Percentiles rank a stretch among this genome's conserved stretches.
These are phyloP conservation scores for Fusarium sp. DNA, from an alignment of 2,329 filamentous ascomycete species.

Conservation along the genomic window DNA sequence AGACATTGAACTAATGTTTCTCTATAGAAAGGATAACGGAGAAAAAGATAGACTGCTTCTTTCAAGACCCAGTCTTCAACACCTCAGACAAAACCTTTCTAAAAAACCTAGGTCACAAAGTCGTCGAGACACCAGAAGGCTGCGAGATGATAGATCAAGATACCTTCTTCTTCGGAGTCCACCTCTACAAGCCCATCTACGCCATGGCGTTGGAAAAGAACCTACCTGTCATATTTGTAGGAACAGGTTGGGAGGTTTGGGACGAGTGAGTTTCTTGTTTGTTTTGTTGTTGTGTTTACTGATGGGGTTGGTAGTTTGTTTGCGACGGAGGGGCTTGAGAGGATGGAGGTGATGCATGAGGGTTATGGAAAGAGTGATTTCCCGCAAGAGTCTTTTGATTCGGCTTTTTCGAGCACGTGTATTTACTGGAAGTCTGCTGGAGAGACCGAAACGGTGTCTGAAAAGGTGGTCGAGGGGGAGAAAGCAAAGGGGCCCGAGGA, in stretches of 20 bases:
- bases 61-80: conserved; percentile 64
- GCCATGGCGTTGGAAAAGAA: conserved; percentile 55
- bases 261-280: conserved; percentile 52
- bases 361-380: conserved; percentile 30
- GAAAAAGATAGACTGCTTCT: conserved; percentile 53
- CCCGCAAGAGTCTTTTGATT: conserved; percentile 34
- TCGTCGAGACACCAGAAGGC: conserved; percentile 60
- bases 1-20: neutral
- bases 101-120: conserved; percentile 59
- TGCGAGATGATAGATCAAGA: conserved; percentile 57
- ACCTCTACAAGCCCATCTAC: conserved; percentile 65
- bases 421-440: conserved; percentile 40
- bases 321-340: conserved; percentile 28
- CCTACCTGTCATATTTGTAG: conserved; percentile 64
- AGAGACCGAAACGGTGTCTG: neutral
- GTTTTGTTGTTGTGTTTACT: neutral
- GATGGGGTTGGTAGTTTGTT: conserved; percentile 17
- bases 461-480: neutral
- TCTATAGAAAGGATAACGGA: conserved; percentile 30
- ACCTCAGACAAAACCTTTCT: conserved; percentile 60
- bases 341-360: conserved; percentile 38
- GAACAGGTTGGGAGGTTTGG: conserved; percentile 62
- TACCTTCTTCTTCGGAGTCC: conserved; percentile 68
- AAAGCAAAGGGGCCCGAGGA: neutral
- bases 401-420: conserved; percentile 41